These are phyloP conservation scores for Urtica urens DNA, from an alignment of 306 rosid genomes.

Conservation along the genomic window DNA sequence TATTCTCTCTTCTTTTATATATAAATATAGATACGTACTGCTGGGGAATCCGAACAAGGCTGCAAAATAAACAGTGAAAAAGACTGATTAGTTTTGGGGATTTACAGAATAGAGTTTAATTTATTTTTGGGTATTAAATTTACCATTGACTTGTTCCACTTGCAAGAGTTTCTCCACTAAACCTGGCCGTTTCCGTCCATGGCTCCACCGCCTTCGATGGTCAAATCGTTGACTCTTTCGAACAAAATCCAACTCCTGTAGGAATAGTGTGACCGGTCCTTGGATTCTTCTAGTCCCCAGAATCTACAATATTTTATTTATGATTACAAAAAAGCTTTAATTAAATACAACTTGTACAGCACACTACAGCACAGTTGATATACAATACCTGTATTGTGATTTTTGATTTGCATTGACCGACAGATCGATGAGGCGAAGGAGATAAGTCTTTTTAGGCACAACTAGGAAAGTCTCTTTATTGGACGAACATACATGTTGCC, in stretches of 20 bases:
- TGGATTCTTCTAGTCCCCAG: slow-evolving; percentile 53
- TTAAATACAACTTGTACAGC: no score
- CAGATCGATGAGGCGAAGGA: slow-evolving; percentile 45
- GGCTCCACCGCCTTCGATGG: slow-evolving; percentile 58
- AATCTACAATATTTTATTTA: slow-evolving; percentile 20
- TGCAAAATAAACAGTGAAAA: no score
- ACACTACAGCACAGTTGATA: no score
- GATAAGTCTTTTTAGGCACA: slow-evolving; percentile 34
- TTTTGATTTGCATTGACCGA: slow-evolving; percentile 64
- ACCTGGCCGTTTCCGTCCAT: slow-evolving; percentile 54
- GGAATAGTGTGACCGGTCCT: slow-evolving; percentile 32
- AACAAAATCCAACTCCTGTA: slow-evolving; percentile 46
- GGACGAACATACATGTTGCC: slow-evolving; percentile 47
- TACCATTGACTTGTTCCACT: slow-evolving; percentile 32
- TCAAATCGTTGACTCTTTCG: slow-evolving; percentile 20
- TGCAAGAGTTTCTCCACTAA: slow-evolving; percentile 79
- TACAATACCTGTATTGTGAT: no score
- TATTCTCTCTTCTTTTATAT: no score
- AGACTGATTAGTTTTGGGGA: no score
- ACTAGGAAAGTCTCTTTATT: slow-evolving; percentile 21
- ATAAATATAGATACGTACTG: no score
- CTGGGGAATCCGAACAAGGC: no score
- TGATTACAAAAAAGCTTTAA: no score
- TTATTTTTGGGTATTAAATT: no score
- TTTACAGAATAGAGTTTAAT: no score